Percentiles rank a stretch among this genome's conserved stretches.
Evolutionary conservation across 2,329 filamentous ascomycete species (phyloP).

Genomic region (Verticillium dahliae): DNA sequence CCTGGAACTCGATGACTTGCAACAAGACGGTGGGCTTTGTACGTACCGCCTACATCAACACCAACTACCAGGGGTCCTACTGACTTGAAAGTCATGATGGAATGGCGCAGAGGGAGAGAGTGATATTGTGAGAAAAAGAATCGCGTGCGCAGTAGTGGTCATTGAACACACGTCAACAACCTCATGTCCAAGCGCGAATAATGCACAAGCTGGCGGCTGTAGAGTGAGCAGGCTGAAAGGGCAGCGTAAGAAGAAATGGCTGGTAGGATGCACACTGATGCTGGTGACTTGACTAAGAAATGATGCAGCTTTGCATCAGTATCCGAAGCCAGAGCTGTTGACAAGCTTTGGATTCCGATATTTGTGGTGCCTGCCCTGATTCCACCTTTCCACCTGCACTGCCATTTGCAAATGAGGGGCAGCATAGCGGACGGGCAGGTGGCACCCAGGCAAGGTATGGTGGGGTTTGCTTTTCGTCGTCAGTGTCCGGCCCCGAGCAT

Average conservation of each 20-base stretch:
- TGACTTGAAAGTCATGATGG: neutral
- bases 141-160: neutral
- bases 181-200: neutral
- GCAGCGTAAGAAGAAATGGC: neutral
- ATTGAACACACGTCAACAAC: neutral
- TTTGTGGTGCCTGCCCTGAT: too few species aligned
- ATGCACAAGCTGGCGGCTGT: too few species aligned
- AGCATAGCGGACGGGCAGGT: too few species aligned
- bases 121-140: neutral
- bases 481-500: neutral
- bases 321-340: neutral
- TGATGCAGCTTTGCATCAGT: neutral
- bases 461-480: neutral
- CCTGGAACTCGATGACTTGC: neutral
- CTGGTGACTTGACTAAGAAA: neutral
- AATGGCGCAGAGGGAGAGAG: neutral
- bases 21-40: too few species aligned
- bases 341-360: neutral
- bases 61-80: conserved; percentile 10
- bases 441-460: neutral
- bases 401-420: neutral
- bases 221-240: neutral
- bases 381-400: too few species aligned
- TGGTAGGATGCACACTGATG: neutral
- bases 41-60: conserved; percentile 10